Base-by-base conservation (phyloP, 371 early-diverging fungal genomes). In the Sporodiniella umbellata region DNA sequence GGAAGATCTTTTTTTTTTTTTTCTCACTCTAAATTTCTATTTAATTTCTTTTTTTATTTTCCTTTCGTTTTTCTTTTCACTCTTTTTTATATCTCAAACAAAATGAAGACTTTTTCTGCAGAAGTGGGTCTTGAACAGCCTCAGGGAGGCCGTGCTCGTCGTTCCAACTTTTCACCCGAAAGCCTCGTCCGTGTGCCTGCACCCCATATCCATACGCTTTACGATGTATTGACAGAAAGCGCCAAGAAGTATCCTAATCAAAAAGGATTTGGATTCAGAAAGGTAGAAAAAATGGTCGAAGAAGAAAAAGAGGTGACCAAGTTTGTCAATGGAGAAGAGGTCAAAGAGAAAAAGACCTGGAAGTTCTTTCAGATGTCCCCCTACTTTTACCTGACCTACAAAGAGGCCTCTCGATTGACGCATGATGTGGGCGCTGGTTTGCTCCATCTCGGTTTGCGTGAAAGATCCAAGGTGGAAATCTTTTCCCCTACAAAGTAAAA, bases 401-500 rank as follows among this genome's bases (percentile, higher is more conserved):
- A 66, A 21, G 85, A 91, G 39, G 81, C 79, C 46, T 63, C 63
- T 49, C 60, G 78, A 39, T 59, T 64, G 33, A 48, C 75, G 12
- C 62, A 58, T 46, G 61, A 72, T 40, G 71, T 87, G 37, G 89
- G 89, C 19, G 60, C 80, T 45, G 93, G 89, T 52, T 68, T 90
- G 23, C 59, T 68, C 42, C 64, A 83, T 37, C 66, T 90, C 26
- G 92, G 94, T 7, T 45, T 88, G 42, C 51, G 69, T 42, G 66
- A 72, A 47, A 72, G 73, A 35, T 79, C 83, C 48, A 89, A 84
- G 54, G 48, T 90, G 7, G 84, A 85, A 44, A 67, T 92, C 22
- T 93, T 85, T 47, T 87, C 88, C n/a, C 62, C 83, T 35, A 93
- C 93, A 51, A 85, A 80, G 88, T 88, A 75, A n/a, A n/a, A n/a